A percentile compares a stretch with the other conserved stretches of the same genome.
Evolutionary conservation across 2,329 filamentous ascomycete genomes (phyloP).

Genomic region (Salinomyces thailandicus): DNA sequence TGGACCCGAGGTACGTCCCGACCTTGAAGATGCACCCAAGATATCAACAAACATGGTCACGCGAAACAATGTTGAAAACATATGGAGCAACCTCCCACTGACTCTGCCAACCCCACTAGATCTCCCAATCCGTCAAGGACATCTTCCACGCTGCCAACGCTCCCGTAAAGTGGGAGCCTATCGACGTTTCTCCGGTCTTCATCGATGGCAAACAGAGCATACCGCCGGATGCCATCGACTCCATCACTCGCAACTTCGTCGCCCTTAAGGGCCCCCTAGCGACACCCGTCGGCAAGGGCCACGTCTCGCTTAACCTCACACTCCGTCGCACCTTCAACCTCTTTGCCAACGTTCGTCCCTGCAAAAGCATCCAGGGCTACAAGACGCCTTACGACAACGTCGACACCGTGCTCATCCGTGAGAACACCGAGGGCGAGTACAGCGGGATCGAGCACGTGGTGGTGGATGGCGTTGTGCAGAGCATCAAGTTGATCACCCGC

Average conservation of each 20-base stretch:
- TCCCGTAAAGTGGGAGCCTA: slow-evolving; percentile 92
- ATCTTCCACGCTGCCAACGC: slow-evolving; percentile 95
- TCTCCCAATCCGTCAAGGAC: slow-evolving; percentile 94
- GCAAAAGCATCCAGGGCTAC: slow-evolving; percentile 92
- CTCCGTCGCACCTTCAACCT: slow-evolving; percentile 99
- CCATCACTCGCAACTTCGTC: slow-evolving; percentile 90
- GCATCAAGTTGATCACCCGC: slow-evolving; percentile 97
- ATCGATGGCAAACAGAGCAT: slow-evolving; percentile 95
- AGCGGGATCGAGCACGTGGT: slow-evolving; percentile 98
- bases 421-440: slow-evolving; percentile 99
- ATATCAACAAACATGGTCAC: too few relatives aligned
- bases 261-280: slow-evolving; percentile 96
- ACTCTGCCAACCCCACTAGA: too few relatives aligned
- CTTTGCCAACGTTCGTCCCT: slow-evolving; percentile 97
- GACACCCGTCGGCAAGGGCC: slow-evolving; percentile 96
- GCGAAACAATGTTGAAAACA: too few relatives aligned
- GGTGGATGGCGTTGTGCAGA: slow-evolving; percentile 94
- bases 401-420: slow-evolving; percentile 93
- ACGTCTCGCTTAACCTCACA: slow-evolving; percentile 97
- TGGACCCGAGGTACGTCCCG: slow-evolving; percentile 53
- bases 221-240: slow-evolving; percentile 82
- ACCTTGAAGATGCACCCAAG: too few relatives aligned
- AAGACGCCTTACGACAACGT: slow-evolving; percentile 98
- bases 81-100: too few relatives aligned
- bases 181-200: slow-evolving; percentile 87